Evolutionary conservation across 225 moss, liverwort and hornwort species (phyloP), one percentile per base, ranked within the genome.

Genomic region (Polytrichum commune): DNA sequence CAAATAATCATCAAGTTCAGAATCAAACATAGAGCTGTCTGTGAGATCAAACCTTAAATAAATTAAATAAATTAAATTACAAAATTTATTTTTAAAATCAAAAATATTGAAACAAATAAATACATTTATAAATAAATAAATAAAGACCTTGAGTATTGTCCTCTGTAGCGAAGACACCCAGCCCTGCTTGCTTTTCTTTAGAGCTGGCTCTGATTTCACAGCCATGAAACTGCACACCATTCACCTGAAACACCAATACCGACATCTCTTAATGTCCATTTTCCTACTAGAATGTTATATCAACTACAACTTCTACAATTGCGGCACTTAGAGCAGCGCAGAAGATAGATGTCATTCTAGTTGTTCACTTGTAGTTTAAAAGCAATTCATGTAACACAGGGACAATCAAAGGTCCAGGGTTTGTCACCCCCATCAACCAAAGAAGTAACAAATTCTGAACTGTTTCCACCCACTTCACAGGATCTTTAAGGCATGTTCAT

Each of bases 141-240:
- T n/a, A 80, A 29, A 29, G 29, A 29, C 0, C 91, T 60, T 65
- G 80, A 7, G 74, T 67, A 54, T 55, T 73, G 68, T 78, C 74
- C 38, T 75, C 77, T 29, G 80, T 82, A 33, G 88, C 79, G 65
- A 86, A 96, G 29, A 96, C 80, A 26, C 96, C 92, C 19, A 86
- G 77, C 18, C 96, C 92, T 66, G 83, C 75, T 71, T 80, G 76
- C 18, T 66, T 53, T 18, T 72, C 81, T 68, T 76, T 78, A 35
- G 73, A 73, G 54, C 83, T 86, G 64, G 60, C 74, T 76, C 82
- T 89, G 60, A 92, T 69, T 60, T 83, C 84, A 74, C 90, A 96
- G 65, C 83, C 77, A 54, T 83, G 75, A 5, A 85, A 73, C 57
- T 80, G 79, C 56, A 80, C 92, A 61, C 86, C 90, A 74, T 96